phyloP scores from a whole-genome alignment of 768 basidiomycete species.

The Nevesoporus exiguus region DNA sequence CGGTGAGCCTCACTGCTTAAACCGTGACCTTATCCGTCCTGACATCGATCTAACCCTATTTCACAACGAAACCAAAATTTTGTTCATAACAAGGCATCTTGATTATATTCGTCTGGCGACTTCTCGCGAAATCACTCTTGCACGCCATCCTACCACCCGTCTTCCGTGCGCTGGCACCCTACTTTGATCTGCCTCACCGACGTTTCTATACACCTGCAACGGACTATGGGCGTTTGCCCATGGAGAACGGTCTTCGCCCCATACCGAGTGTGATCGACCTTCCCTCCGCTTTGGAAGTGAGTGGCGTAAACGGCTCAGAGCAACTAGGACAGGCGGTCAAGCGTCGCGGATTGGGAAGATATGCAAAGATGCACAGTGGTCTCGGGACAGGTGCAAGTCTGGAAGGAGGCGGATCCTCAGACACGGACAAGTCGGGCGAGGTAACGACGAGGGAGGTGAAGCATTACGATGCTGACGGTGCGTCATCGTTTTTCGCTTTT shows the following conservation, averaged over 20 bases:
- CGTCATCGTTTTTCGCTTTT: conserved; percentile 21
- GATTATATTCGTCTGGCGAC: conserved; percentile 82
- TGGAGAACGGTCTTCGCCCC: conserved; percentile 56
- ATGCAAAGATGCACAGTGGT: conserved; percentile 9
- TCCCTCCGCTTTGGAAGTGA: conserved; percentile 40
- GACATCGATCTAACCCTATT: background rate
- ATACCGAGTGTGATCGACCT: conserved; percentile 88
- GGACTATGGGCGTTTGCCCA: conserved; percentile 72
- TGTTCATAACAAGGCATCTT: conserved; percentile 53
- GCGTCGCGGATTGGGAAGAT: conserved; percentile 16
- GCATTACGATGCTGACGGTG: conserved; percentile 87
- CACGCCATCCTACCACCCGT: conserved; percentile 77
- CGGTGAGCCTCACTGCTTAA: conserved; percentile 30
- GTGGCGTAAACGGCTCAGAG: conserved; percentile 36
- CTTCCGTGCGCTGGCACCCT: conserved; percentile 70
- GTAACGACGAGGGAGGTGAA: conserved; percentile 38
- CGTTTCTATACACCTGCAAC: conserved; percentile 90
- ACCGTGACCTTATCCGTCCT: background rate
- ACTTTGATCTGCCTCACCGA: conserved; percentile 73
- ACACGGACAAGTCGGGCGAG: conserved; percentile 32
- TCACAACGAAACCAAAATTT: background rate
- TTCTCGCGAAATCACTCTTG: conserved; percentile 75
- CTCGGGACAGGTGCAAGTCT: conserved; percentile 23
- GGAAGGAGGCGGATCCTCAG: conserved; percentile 21
- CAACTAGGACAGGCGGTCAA: conserved; percentile 34